Percentiles rank a stretch among this genome's conserved stretches.
phyloP scores from a whole-genome alignment of 2,329 filamentous ascomycete genomes.

The Penicillium sp. region DNA sequence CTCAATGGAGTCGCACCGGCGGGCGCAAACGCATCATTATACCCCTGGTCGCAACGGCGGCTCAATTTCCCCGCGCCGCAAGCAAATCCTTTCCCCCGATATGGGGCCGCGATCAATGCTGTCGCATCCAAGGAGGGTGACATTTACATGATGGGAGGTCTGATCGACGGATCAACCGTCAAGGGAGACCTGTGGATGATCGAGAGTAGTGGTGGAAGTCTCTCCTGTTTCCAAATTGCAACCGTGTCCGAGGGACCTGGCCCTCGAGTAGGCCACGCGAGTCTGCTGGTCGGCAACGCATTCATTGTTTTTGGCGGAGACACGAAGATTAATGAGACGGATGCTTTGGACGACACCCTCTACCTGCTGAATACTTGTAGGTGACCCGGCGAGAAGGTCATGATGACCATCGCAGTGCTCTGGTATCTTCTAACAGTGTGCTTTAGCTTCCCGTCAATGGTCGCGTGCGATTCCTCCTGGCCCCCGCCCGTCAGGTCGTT shows the following conservation, averaged over 20 bases:
- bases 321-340: slow-evolving; percentile 90
- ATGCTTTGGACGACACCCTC: slow-evolving; percentile 87
- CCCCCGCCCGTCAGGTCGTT: slow-evolving; percentile 78
- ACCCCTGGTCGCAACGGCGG: slow-evolving; percentile 90
- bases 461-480: slow-evolving; percentile 86
- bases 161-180: slow-evolving; percentile 91
- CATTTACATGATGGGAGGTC: slow-evolving; percentile 93
- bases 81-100: slow-evolving; percentile 85
- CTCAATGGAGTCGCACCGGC: slow-evolving; percentile 44
- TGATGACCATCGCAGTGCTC: too few relatives aligned
- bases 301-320: slow-evolving; percentile 99
- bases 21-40: slow-evolving; percentile 71
- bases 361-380: slow-evolving; percentile 96
- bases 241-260: slow-evolving; percentile 92
- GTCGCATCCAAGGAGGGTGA: slow-evolving; percentile 92
- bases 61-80: slow-evolving; percentile 78
- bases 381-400: slow-evolving; percentile 32
- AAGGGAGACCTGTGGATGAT: slow-evolving; percentile 98
- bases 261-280: slow-evolving; percentile 88
- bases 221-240: slow-evolving; percentile 85
- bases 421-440: neutral
- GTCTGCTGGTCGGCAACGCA: slow-evolving; percentile 91
- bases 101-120: slow-evolving; percentile 92
- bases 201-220: slow-evolving; percentile 71
- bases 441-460: slow-evolving; percentile 89